Evolutionary conservation across 129 eudicot species (phyloP).

Genomic region (Chrysanthemum lavandulifolium): DNA sequence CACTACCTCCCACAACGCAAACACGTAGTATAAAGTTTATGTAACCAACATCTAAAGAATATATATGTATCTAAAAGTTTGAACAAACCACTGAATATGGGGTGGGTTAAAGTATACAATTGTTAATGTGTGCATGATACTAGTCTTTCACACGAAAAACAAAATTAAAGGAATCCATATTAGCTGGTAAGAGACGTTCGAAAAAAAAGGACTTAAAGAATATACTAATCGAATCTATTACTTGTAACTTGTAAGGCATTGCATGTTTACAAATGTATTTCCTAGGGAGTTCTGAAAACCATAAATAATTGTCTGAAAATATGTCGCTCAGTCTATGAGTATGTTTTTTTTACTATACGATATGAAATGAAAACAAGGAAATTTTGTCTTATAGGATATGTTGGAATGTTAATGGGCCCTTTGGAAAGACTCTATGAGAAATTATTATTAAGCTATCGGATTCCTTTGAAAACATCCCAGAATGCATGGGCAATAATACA

Average conservation of each 20-base stretch:
- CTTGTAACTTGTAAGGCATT: background rate
- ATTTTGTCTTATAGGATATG: constrained; percentile 20
- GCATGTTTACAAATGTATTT: background rate
- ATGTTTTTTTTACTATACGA: background rate
- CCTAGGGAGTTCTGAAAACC: background rate
- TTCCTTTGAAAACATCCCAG: constrained; percentile 24
- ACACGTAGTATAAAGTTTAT: no score
- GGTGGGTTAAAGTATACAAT: background rate
- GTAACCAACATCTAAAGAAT: background rate
- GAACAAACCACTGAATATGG: background rate
- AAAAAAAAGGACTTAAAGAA: no score
- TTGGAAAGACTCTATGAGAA: constrained; percentile 9
- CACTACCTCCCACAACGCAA: background rate
- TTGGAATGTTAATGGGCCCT: constrained; percentile 16
- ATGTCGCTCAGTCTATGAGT: background rate
- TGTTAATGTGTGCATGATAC: background rate
- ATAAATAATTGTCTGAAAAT: background rate
- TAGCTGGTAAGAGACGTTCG: no score
- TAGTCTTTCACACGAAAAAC: background rate
- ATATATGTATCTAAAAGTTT: background rate
- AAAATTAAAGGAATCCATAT: no score
- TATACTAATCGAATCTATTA: no score
- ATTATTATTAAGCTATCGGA: constrained; percentile 22
- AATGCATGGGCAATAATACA: constrained; percentile 22
- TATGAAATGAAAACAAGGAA: background rate